Base-by-base conservation (phyloP, 352 stramenopile species). In the Aphanomyces stellatus region DNA sequence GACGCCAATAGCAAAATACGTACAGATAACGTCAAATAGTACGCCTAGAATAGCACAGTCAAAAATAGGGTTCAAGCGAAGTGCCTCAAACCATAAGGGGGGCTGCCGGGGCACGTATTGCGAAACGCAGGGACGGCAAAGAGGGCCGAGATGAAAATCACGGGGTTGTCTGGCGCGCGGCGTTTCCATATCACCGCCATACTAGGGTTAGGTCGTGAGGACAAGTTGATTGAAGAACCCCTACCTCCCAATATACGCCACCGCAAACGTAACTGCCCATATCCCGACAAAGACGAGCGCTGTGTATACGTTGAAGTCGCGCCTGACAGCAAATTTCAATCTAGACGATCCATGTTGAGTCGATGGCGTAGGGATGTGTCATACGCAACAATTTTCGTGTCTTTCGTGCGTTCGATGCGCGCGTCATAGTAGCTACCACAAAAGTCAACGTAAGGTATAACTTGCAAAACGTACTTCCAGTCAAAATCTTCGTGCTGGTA, bases 271-370 rank as follows among this genome's bases (percentile, higher is more conserved):
- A 24, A 63, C 41, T 8, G 37, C 55, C 55, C 55, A 80, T 90
- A 42, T 87, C 76, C 0, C 37, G n/a, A 46, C 13, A 19, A 46
- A 64, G 7, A 6, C 80, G 77, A 53, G 89, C 62, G 28, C 82
- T 73, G n/a, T 55, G n/a, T 55, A 30, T 11, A 55, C n/a, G 2
- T 31, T 31, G 48, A 55, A 1, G 8, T 25, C 15, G n/a, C 48
- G 25, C 17, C 48, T 31, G 17, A 55, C 48, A n/a, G n/a, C n/a
- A n/a, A n/a, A n/a, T n/a, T 46, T 46, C 37, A 46, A 46, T 46
- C n/a, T n/a, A n/a, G n/a, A n/a, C n/a, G n/a, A n/a, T n/a, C n/a
- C n/a, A n/a, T n/a, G n/a, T n/a, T n/a, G n/a, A n/a, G n/a, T n/a
- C n/a, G n/a, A n/a, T n/a, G n/a, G n/a, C n/a, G n/a, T n/a, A n/a